Evolutionary conservation across 352 stramenopile species (phyloP), one percentile per base, ranked within the genome.

Genomic region (Blastocystis sp.): DNA sequence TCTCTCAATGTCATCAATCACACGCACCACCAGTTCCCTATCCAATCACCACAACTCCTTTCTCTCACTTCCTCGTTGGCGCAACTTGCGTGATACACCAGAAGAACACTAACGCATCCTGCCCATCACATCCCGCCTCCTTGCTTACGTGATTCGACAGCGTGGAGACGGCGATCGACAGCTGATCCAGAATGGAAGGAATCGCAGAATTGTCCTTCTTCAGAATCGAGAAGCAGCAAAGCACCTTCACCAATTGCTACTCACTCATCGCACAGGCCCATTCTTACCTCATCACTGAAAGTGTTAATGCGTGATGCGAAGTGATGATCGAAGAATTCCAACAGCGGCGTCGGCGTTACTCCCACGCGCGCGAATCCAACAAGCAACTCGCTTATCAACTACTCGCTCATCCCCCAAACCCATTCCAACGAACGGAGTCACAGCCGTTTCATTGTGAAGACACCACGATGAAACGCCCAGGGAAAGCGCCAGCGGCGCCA

Each of bases 381-480:
- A 45, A 81, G 28, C 14, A 81, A 19, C 34, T 81, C 48, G 43
- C 71, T 81, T 9, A 81, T 81, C 40, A 81, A 48, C 11, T 64
- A 3, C 28, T 34, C 28, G 0, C 28, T 34, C 28, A 34, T 34
- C 28, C 28, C 28, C 28, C 28, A 34, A 34, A 34, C 28, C 28
- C 28, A 34, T 34, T 34, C 28, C 28, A 34, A 34, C 28, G 0
- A 34, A 34, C 0, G 71, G 71, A 11, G 28, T 65, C 4, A 81
- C 38, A 1, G 38, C 14, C 23, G 23, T 41, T 19, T 21, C 28
- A 5, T 81, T 81, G 21, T 60, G 52, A 11, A 40, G 19, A 66
- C 43, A 62, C 71, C 71, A 81, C 23, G 71, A 21, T 5, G 71
- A 62, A 10, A 81, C 71, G 11, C 71, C 71, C 71, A 81, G 45